Percentiles rank a stretch among this genome's conserved stretches.
Conservation (phyloP, 2,329 filamentous ascomycete genomes). For the Pseudogymnoascus sp. region DNA sequence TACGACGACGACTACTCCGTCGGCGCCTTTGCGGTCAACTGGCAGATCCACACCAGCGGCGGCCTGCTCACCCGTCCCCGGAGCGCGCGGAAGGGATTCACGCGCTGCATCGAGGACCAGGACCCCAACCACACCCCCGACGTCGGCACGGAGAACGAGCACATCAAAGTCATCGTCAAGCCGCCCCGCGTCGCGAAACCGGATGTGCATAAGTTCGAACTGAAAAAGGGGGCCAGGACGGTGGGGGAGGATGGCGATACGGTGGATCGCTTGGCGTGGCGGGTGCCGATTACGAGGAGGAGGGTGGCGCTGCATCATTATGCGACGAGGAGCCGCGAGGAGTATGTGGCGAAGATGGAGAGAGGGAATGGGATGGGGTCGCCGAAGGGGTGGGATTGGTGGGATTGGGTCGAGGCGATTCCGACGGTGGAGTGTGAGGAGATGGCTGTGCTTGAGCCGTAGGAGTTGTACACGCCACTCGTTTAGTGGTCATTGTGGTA, state of each 20-base stretch:
- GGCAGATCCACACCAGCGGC: constrained; percentile 28
- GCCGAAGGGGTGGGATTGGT: constrained; percentile 21
- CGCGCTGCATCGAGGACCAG: constrained; percentile 25
- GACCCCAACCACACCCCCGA: constrained; percentile 11
- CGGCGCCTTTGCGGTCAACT: constrained; percentile 29
- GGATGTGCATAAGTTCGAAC: constrained; percentile 22
- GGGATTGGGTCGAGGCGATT: too few species aligned
- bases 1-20: constrained; percentile 23
- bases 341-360: constrained; percentile 27
- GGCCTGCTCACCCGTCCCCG: constrained; percentile 19
- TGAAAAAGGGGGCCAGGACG: constrained; percentile 16
- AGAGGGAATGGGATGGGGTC: constrained; percentile 24
- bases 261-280: constrained; percentile 18
- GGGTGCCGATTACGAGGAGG: constrained; percentile 25
- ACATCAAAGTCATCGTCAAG: constrained; percentile 30
- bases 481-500: too few species aligned
- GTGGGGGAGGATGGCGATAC: constrained; percentile 26
- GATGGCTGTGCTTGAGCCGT: too few species aligned
- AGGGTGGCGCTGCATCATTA: constrained; percentile 30
- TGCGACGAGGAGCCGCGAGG: constrained; percentile 27
- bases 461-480: too few species aligned
- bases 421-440: too few species aligned
- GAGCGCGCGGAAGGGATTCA: constrained; percentile 22
- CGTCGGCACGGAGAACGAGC: constrained; percentile 22
- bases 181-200: constrained; percentile 17